Base-by-base conservation (phyloP, 176 grass and related monocot species). In the Aegilops sharonensis region DNA sequence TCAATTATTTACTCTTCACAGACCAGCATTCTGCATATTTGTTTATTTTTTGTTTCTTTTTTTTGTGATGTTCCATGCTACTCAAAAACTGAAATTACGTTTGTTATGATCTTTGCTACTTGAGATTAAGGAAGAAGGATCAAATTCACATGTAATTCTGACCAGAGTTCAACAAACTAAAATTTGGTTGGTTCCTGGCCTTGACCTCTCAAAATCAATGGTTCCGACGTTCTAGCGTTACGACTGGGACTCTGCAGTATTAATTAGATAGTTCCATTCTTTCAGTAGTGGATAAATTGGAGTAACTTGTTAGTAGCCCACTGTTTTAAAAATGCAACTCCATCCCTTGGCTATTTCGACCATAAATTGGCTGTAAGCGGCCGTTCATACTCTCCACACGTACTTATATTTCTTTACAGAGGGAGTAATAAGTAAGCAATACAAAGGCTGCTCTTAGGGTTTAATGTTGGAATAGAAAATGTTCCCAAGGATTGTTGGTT, bases 81-180 rank as follows among this genome's bases (percentile, higher is more conserved):
- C 25, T 9, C 15, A 80, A 57, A 79, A 45, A 35, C 11, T 43
- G 6, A 37, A 64, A 72, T 3, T 62, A 47, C 11, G 0, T 17
- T 11, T 50, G 13, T 63, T 52, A 7, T 75, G 54, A 32, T 34
- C 36, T 86, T 27, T 70, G 63, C 50, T 78, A 12, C 17, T 77
- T 78, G 67, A 47, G 25, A 83, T 78, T 83, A 43, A 54, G 10
- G 48, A 68, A 68, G 66, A 78, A 78, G 25, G 65, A 68, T 24
- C 14, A 9, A n/a, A 61, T 37, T 35, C 2, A 34, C 13, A 18
- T 20, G 29, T 30, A 77, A 18, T 31, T 78, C 47, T 34, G 18
- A 77, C 17, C 63, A 66, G 3, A 10, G 10, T 83, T 68, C 34
- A 61, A 34, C 77, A 61, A 69, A 42, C 9, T 67, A 6, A 75